Base-by-base conservation (phyloP, 352 stramenopile species). In the Pythium folliculosum region DNA sequence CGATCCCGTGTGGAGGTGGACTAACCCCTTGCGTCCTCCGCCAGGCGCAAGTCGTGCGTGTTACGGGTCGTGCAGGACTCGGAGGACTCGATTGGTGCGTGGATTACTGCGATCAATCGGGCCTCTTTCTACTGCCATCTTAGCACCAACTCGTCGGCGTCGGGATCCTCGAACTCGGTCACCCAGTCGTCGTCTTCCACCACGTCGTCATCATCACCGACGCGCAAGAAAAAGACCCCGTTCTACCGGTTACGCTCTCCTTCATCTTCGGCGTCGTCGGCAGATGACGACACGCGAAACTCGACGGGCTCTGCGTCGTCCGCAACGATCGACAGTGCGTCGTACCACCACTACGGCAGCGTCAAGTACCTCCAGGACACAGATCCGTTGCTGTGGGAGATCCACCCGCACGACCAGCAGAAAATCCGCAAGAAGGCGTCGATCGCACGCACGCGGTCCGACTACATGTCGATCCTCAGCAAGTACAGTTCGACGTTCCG, bases 351-450 rank as follows among this genome's bases (percentile, higher is more conserved):
- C 63, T 75, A 88, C 6, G 83, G 86, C 12, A 92, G 83, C 51
- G 84, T 94, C 25, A 84, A 88, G 65, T 94, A 94, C 60, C 62
- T 92, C 2, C 80, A 85, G n/a, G 84, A 90, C 50, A 94, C 86
- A 5, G 81, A 94, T 63, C 83, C 86, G 21, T 65, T 94, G 45
- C 60, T 94, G n/a, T 92, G 86, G 86, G 83, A 94, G 51, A 91
- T 92, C 60, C 82, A 94, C 38, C 86, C 86, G n/a, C 76, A 86
- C 32, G 86, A 91, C 57, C 86, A 92, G 61, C 77, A 81, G 32
- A 74, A 75, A 22, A 92, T 94, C 65, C 77, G 82, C 22, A 94
- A 94, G 61, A 84, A 84, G 21, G 83, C 84, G 6, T 67, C 79
- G 16, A 55, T 78, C 22, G 85, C 85, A 0, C 74, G 77, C 32